A percentile compares a stretch with the other conserved stretches of the same genome.
phyloP scores from a whole-genome alignment of 306 rosid species.

The Amphicarpaea edgeworthii region DNA sequence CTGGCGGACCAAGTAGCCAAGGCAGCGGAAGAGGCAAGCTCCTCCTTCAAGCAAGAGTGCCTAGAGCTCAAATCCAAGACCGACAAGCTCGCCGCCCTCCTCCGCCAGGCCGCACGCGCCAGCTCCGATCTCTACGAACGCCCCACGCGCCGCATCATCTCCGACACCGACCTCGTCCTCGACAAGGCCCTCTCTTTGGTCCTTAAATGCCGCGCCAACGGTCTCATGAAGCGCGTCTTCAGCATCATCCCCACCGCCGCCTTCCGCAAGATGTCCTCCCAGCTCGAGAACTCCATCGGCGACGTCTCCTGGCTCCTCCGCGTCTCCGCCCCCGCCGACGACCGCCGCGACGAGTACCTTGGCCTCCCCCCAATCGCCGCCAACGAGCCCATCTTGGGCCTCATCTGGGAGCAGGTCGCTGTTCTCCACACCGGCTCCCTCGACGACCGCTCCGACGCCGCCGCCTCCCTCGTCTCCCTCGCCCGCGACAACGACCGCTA shows the following conservation, averaged over 20 bases:
- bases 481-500: constrained; percentile 80
- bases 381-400: constrained; percentile 75
- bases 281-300: constrained; percentile 84
- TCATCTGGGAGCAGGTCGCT: constrained; percentile 91
- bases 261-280: constrained; percentile 75
- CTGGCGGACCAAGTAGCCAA: constrained; percentile 78
- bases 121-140: constrained; percentile 89
- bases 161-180: constrained; percentile 78
- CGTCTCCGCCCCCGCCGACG: constrained; percentile 83
- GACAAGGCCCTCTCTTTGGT: constrained; percentile 67
- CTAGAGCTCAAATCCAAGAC: constrained; percentile 72
- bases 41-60: constrained; percentile 66
- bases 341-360: constrained; percentile 70
- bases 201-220: constrained; percentile 74
- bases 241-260: constrained; percentile 82
- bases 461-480: constrained; percentile 80
- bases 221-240: constrained; percentile 81
- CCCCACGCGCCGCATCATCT: constrained; percentile 78
- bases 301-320: constrained; percentile 92
- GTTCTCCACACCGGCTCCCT: constrained; percentile 63
- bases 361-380: constrained; percentile 95
- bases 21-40: constrained; percentile 73
- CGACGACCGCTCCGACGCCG: constrained; percentile 83
- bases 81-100: constrained; percentile 74
- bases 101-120: constrained; percentile 86